A percentile compares a stretch with the other conserved stretches of the same genome.
These are phyloP conservation scores for Forsythia viridissima DNA, from an alignment of 257 asterid species.

Conservation along the genomic window DNA sequence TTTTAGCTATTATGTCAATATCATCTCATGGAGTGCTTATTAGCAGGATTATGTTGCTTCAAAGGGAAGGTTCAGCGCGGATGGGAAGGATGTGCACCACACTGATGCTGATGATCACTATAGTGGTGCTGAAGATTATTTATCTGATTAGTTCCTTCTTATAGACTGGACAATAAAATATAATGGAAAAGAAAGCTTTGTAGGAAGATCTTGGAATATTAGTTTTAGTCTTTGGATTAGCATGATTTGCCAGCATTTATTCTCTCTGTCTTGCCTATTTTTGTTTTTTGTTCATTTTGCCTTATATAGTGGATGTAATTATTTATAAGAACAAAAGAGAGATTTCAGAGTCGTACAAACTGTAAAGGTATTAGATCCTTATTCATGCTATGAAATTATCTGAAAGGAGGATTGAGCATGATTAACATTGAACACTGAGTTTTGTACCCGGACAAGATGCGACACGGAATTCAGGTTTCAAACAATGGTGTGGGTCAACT, in stretches of 20 bases:
- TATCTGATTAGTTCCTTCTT: conserved; percentile 58
- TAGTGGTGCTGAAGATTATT: conserved; percentile 69
- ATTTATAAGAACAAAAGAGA: background rate
- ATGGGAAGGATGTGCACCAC: conserved; percentile 43
- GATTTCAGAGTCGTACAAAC: too few species aligned
- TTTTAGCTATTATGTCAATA: background rate
- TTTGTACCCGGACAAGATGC: too few species aligned
- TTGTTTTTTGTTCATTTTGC: background rate
- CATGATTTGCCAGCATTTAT: background rate
- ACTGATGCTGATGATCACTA: conserved; percentile 53
- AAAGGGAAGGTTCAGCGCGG: conserved; percentile 49
- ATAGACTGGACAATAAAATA: conserved; percentile 10
- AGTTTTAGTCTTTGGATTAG: background rate
- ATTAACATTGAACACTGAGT: too few species aligned
- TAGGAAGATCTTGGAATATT: background rate
- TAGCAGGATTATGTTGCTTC: conserved; percentile 56
- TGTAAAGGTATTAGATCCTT: too few species aligned
- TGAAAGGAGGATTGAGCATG: too few species aligned
- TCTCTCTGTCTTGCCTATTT: background rate
- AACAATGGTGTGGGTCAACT: too few species aligned
- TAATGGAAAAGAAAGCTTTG: background rate
- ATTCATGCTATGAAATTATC: too few species aligned
- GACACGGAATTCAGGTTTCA: too few species aligned
- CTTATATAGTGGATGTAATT: background rate
- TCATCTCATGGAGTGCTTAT: conserved; percentile 13